These are phyloP conservation scores for Colletotrichum navitas DNA, from an alignment of 2,329 filamentous ascomycete species.

Conservation along the genomic window DNA sequence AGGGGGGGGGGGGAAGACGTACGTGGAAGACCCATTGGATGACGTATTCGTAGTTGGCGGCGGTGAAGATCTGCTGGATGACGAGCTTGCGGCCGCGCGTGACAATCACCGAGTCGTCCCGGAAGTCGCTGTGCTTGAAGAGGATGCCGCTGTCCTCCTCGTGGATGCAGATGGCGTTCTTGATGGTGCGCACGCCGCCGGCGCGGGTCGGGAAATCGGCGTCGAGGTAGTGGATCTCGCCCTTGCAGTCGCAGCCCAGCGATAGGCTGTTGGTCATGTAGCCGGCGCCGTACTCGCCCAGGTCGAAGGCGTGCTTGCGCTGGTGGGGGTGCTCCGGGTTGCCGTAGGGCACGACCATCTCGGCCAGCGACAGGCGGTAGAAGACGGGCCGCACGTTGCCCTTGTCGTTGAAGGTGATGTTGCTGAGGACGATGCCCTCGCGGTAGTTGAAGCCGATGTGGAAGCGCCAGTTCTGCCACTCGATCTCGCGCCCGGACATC, in stretches of 20 bases:
- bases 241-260: conserved; percentile 88
- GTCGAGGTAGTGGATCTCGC: conserved; percentile 91
- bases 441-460: conserved; percentile 96
- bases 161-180: conserved; percentile 96
- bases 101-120: conserved; percentile 87
- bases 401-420: conserved; percentile 91
- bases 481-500: conserved; percentile 78
- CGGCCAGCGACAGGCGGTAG: conserved; percentile 88
- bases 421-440: conserved; percentile 90
- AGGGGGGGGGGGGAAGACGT: conserved; percentile 20
- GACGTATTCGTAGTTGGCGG: conserved; percentile 93
- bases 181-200: conserved; percentile 83
- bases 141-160: conserved; percentile 93
- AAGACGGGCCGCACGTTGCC: conserved; percentile 82
- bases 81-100: conserved; percentile 89
- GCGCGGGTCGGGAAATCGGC: conserved; percentile 84
- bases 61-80: conserved; percentile 92
- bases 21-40: conserved; percentile 83
- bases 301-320: conserved; percentile 84
- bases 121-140: conserved; percentile 95
- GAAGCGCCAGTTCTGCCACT: conserved; percentile 95
- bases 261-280: conserved; percentile 86
- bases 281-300: conserved; percentile 84
- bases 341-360: conserved; percentile 94
- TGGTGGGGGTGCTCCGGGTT: conserved; percentile 86